Base-by-base conservation (phyloP, 352 stramenopile species). In the Phytophthora pini region DNA sequence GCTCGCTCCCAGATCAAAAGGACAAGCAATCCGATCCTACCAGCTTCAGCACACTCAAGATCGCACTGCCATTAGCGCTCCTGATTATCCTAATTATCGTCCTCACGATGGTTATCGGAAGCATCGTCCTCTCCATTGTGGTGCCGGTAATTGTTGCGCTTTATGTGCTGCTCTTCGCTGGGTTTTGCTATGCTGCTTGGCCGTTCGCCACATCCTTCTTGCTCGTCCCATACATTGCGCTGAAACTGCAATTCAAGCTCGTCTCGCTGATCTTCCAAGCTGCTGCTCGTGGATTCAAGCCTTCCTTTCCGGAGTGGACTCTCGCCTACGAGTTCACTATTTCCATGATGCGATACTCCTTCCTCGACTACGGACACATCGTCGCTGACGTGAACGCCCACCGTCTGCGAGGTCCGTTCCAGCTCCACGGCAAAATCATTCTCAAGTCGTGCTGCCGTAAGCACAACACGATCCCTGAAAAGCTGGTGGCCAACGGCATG, bases 271-370 rank as follows among this genome's bases (percentile, higher is more conserved):
- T 76, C 4, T 24, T 51, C 29, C 32, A 56, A 6, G 51, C 39
- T 54, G 51, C 64, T 4, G 44, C 12, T 8, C 53, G 69, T 4
- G 62, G 74, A 48, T 76, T 73, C 49, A 64, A 65, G 15, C 70
- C 76, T 2, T 55, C 67, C 2, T 74, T 67, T 24, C 70, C 70
- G 5, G 49, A 76, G 29, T 84, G 76, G 76, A 77, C 73, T 12
- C 51, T 84, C 22, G 11, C 56, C 31, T 78, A 82, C 38, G 76
- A 84, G 43, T 24, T 84, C 39, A 47, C 50, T 34, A 68, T 67
- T 51, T 57, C 55, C 1, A 66, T 68, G 58, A 76, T 79, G 72
- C 75, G 75, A 47, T 77, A 63, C 53, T 54, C 45, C 34, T 79
- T 77, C 8, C 61, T 68, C n/a, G 61, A 72, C 27, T 79, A 75